Conservation (phyloP, 2,329 filamentous ascomycete species). For the Aspergillus fructus region DNA sequence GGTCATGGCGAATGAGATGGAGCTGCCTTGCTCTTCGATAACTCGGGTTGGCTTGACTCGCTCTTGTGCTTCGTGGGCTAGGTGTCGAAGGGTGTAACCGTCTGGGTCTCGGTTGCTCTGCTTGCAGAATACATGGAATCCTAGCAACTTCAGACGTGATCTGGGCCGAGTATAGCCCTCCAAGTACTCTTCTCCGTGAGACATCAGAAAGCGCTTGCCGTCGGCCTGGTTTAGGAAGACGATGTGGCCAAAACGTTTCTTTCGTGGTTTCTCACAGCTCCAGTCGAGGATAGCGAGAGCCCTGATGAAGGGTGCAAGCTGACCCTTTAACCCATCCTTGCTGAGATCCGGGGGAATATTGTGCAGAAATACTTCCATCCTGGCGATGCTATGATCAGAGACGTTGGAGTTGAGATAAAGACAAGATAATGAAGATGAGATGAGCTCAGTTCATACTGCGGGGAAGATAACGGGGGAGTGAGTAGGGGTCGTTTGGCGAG, state of each 20-base stretch:
- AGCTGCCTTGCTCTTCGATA: conserved; percentile 18
- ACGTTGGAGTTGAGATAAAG: neutral
- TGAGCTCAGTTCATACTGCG: neutral
- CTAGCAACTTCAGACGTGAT: conserved; percentile 20
- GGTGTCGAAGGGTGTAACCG: conserved; percentile 34
- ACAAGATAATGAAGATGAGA: neutral
- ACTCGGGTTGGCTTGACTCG: conserved; percentile 11
- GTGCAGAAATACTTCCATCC: conserved; percentile 49
- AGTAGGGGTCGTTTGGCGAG: neutral
- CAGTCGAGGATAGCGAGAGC: conserved; percentile 43
- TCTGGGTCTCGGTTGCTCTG: conserved; percentile 40
- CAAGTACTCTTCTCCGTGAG: conserved; percentile 22
- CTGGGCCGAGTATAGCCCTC: conserved; percentile 2
- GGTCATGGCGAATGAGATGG: conserved; percentile 5
- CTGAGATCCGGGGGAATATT: conserved; percentile 45
- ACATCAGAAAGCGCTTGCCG: conserved; percentile 45
- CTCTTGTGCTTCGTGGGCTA: conserved; percentile 33
- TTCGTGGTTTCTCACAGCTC: conserved; percentile 44
- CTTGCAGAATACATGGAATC: conserved; percentile 23
- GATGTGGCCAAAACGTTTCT: conserved; percentile 44
- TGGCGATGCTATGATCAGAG: neutral
- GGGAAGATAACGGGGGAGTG: neutral
- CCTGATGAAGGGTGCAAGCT: conserved; percentile 40
- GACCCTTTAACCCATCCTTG: conserved; percentile 41
- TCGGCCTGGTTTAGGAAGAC: conserved; percentile 46